Evolutionary conservation across 1,139 yeast species (phyloP).

Genomic region (Lodderomyces margitis): DNA sequence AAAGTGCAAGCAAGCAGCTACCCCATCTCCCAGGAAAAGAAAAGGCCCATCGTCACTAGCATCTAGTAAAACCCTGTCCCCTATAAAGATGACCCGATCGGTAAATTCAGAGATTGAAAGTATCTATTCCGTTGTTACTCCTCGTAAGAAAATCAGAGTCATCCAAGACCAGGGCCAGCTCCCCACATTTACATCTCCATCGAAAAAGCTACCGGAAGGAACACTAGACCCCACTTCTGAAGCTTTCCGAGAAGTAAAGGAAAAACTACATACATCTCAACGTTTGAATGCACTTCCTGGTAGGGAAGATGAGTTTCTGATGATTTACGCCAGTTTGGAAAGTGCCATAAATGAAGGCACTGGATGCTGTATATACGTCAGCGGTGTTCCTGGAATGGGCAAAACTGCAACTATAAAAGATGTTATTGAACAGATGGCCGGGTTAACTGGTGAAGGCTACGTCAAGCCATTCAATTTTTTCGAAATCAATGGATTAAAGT

Average conservation of each 20-base stretch:
- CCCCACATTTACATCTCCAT: conserved; percentile 28
- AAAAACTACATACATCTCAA: conserved; percentile 62
- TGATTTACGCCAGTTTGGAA: conserved; percentile 69
- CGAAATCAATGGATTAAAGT: conserved; percentile 88
- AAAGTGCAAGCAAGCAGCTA: neutral
- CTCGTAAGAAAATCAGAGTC: conserved; percentile 15
- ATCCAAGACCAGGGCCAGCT: conserved; percentile 14
- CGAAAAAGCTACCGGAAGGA: conserved; percentile 23
- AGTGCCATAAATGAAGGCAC: conserved; percentile 68
- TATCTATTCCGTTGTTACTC: conserved; percentile 13
- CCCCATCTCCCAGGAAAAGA: neutral
- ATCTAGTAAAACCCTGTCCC: conserved; percentile 4
- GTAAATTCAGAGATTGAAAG: conserved; percentile 10
- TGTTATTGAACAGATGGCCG: conserved; percentile 67
- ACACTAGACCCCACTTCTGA: conserved; percentile 32
- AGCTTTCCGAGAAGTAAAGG: conserved; percentile 55
- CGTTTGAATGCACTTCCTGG: conserved; percentile 74
- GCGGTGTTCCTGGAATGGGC: conserved; percentile 99
- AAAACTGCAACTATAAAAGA: conserved; percentile 93
- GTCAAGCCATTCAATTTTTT: conserved; percentile 64
- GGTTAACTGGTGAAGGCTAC: conserved; percentile 43
- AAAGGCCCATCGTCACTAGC: neutral
- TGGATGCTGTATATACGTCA: conserved; percentile 84
- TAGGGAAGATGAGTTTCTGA: conserved; percentile 82
- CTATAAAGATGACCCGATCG: conserved; percentile 4